Evolutionary conservation across 257 asterid species (phyloP).

Genomic region (Eustoma russellianum): DNA sequence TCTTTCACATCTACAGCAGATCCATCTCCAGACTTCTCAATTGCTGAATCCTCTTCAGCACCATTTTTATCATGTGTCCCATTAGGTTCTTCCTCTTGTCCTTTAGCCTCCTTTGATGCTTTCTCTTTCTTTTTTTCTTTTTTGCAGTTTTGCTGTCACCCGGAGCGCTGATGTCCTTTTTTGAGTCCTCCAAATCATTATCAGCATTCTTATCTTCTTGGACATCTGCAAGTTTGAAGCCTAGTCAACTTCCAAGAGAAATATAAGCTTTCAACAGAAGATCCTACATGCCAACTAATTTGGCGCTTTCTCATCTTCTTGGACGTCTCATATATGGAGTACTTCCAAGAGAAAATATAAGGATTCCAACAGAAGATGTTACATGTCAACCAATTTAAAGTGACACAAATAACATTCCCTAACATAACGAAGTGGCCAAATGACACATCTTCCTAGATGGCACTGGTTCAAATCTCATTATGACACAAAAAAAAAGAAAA

Average conservation of each 20-base stretch:
- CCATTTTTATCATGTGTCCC: conserved; percentile 32
- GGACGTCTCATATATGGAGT: conserved; percentile 10
- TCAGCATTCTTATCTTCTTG: conserved; percentile 38
- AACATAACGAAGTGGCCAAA: no score
- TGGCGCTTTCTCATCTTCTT: conserved; percentile 37
- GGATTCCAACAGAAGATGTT: no score
- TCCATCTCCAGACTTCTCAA: conserved; percentile 45
- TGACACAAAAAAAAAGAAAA: no score
- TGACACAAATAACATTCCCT: no score
- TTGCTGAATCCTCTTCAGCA: conserved; percentile 30
- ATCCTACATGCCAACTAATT: conserved; percentile 13
- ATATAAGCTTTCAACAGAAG: neutral
- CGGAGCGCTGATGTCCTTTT: conserved; percentile 32
- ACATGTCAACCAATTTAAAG: no score
- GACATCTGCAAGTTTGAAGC: conserved; percentile 20
- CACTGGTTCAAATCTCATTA: no score
- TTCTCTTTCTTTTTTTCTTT: conserved; percentile 86
- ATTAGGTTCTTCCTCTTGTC: conserved; percentile 39
- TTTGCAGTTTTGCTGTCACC: conserved; percentile 73
- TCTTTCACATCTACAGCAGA: conserved; percentile 53
- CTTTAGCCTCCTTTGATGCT: conserved; percentile 55
- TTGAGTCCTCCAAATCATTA: conserved; percentile 32
- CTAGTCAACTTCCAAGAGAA: neutral
- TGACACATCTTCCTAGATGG: no score
- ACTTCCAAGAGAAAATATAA: neutral